Evolutionary conservation across 805 yeast genomes (phyloP), one percentile per base, ranked within the genome.

Genomic region (Wickerhamiella sorbophila): DNA sequence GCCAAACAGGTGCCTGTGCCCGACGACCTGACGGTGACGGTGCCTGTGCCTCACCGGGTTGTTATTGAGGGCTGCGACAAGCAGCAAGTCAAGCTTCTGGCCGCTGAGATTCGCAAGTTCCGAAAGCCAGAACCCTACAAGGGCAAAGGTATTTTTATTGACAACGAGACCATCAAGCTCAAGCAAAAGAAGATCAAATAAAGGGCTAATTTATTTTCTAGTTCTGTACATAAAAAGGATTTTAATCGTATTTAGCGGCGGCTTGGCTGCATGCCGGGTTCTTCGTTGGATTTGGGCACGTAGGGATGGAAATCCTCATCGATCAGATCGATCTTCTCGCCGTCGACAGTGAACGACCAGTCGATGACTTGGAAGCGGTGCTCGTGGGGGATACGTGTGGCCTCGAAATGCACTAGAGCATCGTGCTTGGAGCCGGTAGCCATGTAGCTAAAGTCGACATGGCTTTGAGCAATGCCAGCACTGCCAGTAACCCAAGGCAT

Each of bases 81-180:
- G 62, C 95, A 87, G 61, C 78, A 79, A 57, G 87, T 91, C 38
- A 79, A 75, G 56, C 69, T 79, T 42, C 85, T 83, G 62, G 98
- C 97, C 16, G 95, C 94, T 14, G 74, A 75, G 44, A 69, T 91
- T 50, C 78, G 97, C 61, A 74, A 74, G 53, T 75, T 75, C 69
- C 84, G 83, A 59, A 94, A 94, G 47, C 99, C 99, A 36, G 99
- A 91, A 66, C 96, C 96, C 32, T 91, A 91, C 63, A 91, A 91
- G 66, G 98, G 98, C 59, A 93, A 93, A 54, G 99, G 99, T 57
- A 80, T 91, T 39, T 91, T 80, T 59, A 79, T 91, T 39, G 82
- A 87, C 61, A 81, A 77, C 56, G 97, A 91, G 67, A 85, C 93
- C 39, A 80, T 91, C 61, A 78, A 76, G 59, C 69, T 88, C 57